A percentile compares a stretch with the other conserved stretches of the same genome.
Conservation (phyloP, 176 grass and related monocot species). For the Triticum monococcum region DNA sequence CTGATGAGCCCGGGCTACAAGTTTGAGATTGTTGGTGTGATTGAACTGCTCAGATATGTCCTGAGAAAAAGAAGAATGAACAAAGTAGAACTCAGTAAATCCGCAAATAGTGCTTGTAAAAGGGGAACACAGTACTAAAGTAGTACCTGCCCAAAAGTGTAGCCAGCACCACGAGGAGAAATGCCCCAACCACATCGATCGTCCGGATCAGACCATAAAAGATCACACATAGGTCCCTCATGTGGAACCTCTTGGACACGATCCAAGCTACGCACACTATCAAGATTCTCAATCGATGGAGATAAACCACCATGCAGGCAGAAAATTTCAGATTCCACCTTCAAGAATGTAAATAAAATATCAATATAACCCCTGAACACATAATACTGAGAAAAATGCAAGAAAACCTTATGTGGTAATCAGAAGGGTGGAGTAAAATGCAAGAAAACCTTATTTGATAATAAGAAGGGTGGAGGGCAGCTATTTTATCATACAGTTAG, state of each 20-base stretch:
- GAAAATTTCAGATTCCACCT: slow-evolving; percentile 99
- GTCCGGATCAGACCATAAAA: slow-evolving; percentile 95
- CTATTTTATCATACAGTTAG: not conserved
- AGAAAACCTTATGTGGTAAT: not conserved
- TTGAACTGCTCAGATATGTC: slow-evolving; percentile 97
- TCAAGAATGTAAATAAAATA: slow-evolving; percentile 27
- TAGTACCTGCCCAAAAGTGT: slow-evolving; percentile 92
- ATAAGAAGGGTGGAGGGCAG: not conserved
- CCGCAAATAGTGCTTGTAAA: not conserved
- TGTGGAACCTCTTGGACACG: slow-evolving; percentile 95
- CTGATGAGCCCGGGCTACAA: slow-evolving; percentile 95
- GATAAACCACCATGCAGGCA: slow-evolving; percentile 93
- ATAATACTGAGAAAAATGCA: slow-evolving; percentile 12
- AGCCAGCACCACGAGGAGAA: slow-evolving; percentile 92
- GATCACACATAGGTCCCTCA: slow-evolving; percentile 97
- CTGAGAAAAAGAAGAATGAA: slow-evolving; percentile 34
- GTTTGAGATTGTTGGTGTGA: slow-evolving; percentile 94
- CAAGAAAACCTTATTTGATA: not conserved
- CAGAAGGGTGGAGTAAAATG: not conserved
- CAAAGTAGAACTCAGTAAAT: not conserved
- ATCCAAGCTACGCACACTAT: slow-evolving; percentile 88
- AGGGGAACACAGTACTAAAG: slow-evolving; percentile 15
- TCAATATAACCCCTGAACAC: not conserved
- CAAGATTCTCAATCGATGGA: slow-evolving; percentile 95
- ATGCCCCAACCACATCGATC: slow-evolving; percentile 91